These are phyloP conservation scores for Penicillium egyptiacum DNA, from an alignment of 495 filamentous ascomycete genomes.

Conservation along the genomic window DNA sequence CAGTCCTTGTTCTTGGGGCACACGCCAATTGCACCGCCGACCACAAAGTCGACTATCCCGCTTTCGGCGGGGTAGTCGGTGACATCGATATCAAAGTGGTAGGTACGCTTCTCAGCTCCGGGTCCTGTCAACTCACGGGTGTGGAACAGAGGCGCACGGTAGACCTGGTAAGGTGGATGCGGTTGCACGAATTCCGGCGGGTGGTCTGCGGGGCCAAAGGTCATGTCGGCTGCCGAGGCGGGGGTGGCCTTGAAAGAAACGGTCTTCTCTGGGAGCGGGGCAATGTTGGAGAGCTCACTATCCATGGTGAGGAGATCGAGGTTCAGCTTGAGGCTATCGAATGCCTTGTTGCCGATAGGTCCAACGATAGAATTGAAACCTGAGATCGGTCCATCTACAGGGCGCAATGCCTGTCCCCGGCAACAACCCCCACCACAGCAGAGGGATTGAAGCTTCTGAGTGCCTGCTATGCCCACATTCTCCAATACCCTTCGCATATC, in stretches of 20 bases:
- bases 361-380: constrained; percentile 52
- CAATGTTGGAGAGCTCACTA: constrained; percentile 66
- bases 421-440: constrained; percentile 97
- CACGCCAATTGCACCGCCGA: constrained; percentile 92
- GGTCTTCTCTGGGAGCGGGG: constrained; percentile 70
- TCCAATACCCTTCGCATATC: constrained; percentile 67
- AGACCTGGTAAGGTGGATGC: constrained; percentile 91
- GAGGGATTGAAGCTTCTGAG: constrained; percentile 56
- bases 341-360: constrained; percentile 83
- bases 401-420: constrained; percentile 59
- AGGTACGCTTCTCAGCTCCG: constrained; percentile 96
- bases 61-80: constrained; percentile 89
- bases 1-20: constrained; percentile 79
- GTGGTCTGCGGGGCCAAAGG: constrained; percentile 49
- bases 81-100: constrained; percentile 95
- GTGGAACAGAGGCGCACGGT: constrained; percentile 75
- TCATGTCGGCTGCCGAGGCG: constrained; percentile 34
- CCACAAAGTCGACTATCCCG: constrained; percentile 86
- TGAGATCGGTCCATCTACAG: constrained; percentile 46
- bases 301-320: constrained; percentile 68
- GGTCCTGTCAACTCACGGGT: constrained; percentile 81
- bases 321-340: constrained; percentile 70
- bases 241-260: constrained; percentile 60
- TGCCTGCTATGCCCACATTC: constrained; percentile 43
- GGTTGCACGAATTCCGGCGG: constrained; percentile 90